Evolutionary conservation across 805 yeast species (phyloP).

Genomic region (Trichomonascus vanleenenianus): DNA sequence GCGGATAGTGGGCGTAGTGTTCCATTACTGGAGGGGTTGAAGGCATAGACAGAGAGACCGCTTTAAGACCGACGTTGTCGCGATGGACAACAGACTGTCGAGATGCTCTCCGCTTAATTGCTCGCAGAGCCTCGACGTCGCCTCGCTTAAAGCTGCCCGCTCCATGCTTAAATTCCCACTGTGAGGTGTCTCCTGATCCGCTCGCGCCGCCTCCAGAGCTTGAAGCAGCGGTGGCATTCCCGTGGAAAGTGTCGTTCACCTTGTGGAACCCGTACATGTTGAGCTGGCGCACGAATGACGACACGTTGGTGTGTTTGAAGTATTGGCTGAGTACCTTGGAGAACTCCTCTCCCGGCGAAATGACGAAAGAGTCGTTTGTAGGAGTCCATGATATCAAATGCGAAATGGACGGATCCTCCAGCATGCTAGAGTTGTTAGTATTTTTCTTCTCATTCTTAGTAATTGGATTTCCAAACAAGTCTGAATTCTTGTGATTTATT

Average conservation of each 20-base stretch:
- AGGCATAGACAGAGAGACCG: conserved; percentile 22
- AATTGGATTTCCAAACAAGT: background rate
- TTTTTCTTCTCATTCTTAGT: background rate
- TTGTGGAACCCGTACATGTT: conserved; percentile 97
- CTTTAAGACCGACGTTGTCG: conserved; percentile 19
- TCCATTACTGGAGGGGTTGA: conserved; percentile 9
- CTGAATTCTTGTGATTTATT: background rate
- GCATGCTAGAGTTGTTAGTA: conserved; percentile 48
- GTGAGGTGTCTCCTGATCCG: conserved; percentile 11
- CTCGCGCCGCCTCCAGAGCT: background rate
- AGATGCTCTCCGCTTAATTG: conserved; percentile 72
- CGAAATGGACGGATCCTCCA: conserved; percentile 63
- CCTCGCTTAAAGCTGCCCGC: conserved; percentile 75
- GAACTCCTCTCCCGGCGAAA: conserved; percentile 83
- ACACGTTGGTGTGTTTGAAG: conserved; percentile 91
- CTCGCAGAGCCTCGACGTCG: conserved; percentile 61
- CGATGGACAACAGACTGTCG: conserved; percentile 26
- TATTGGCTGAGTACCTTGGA: conserved; percentile 62
- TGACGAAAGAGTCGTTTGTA: conserved; percentile 60
- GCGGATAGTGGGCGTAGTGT: conserved; percentile 5
- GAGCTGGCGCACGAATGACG: conserved; percentile 85
- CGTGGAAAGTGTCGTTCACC: conserved; percentile 31
- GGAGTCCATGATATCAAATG: conserved; percentile 85
- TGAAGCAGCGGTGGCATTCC: background rate
- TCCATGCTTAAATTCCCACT: conserved; percentile 88